Percentiles rank a stretch among this genome's conserved stretches.
Conservation (phyloP, 192 early-diverging fungal species). For the Helicostylum pulchrum region DNA sequence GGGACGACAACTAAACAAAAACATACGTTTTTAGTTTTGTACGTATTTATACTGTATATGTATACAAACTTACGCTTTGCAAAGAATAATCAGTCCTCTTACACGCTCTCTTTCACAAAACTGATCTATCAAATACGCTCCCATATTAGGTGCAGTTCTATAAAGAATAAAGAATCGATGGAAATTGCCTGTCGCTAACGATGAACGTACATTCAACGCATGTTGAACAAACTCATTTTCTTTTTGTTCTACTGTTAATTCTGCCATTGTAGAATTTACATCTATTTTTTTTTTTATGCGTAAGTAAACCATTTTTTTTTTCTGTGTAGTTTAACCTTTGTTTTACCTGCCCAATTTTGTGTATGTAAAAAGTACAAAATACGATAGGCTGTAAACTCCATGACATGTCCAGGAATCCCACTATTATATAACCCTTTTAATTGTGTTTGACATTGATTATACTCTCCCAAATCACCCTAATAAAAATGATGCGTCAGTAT, state of each 20-base stretch:
- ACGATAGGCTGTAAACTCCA: constrained; percentile 93
- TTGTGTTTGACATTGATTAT: constrained; percentile 96
- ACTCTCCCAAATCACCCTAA: constrained; percentile 91
- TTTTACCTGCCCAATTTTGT: constrained; percentile 72
- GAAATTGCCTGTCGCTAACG: constrained; percentile 82
- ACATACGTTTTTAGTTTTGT: background rate
- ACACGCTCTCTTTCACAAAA: constrained; percentile 88
- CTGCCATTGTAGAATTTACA: constrained; percentile 72
- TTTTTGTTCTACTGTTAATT: constrained; percentile 69
- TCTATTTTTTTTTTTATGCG: constrained; percentile 43
- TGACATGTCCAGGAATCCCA: constrained; percentile 66
- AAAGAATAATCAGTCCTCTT: constrained; percentile 68
- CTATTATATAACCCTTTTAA: constrained; percentile 82
- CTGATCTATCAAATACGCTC: constrained; percentile 87
- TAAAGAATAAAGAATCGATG: constrained; percentile 83
- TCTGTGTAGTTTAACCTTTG: background rate
- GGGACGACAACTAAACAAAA: constrained; percentile 52
- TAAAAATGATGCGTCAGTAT: background rate
- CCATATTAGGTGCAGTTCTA: constrained; percentile 77
- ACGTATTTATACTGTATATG: too few relatives aligned
- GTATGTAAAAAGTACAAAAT: constrained; percentile 90
- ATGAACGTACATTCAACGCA: constrained; percentile 80
- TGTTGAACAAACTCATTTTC: constrained; percentile 63
- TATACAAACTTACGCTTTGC: constrained; percentile 68
- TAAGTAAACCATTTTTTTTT: background rate